phyloP scores from a whole-genome alignment of 2,329 filamentous ascomycete genomes.

The Hypoxylon sp. region DNA sequence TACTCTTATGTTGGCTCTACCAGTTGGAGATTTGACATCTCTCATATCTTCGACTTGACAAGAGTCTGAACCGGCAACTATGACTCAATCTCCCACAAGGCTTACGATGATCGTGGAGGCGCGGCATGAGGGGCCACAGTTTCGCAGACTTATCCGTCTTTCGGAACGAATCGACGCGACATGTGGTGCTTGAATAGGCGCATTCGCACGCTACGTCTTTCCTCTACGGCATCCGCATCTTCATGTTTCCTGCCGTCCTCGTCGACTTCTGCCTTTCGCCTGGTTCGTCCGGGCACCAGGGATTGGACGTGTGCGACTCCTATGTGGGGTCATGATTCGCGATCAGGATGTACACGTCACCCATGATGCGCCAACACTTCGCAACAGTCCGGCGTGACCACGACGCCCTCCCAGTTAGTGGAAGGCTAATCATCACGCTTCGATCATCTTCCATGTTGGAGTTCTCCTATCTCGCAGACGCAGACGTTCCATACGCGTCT shows the following conservation, averaged over 20 bases:
- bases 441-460: neutral
- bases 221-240: neutral
- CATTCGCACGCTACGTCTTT: neutral
- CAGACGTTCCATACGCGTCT: neutral
- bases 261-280: neutral
- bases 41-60: slow-evolving; percentile 30
- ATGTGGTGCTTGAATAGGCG: neutral
- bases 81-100: slow-evolving; percentile 36
- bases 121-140: slow-evolving; percentile 11
- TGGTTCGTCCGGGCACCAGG: slow-evolving; percentile 9
- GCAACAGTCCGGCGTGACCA: slow-evolving; percentile 22
- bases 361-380: slow-evolving; percentile 25
- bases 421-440: neutral
- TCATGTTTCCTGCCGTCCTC: neutral
- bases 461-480: neutral
- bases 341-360: slow-evolving; percentile 34
- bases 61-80: slow-evolving; percentile 40
- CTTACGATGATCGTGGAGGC: slow-evolving; percentile 6
- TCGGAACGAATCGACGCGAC: slow-evolving; percentile 1
- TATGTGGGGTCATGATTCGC: slow-evolving; percentile 31
- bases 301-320: slow-evolving; percentile 3
- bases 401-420: slow-evolving; percentile 13
- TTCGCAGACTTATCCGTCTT: slow-evolving; percentile 1
- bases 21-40: slow-evolving; percentile 10
- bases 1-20: slow-evolving; percentile 17